Base-by-base conservation (phyloP, 176 grass and related monocot genomes). In the Aegilops sharonensis region DNA sequence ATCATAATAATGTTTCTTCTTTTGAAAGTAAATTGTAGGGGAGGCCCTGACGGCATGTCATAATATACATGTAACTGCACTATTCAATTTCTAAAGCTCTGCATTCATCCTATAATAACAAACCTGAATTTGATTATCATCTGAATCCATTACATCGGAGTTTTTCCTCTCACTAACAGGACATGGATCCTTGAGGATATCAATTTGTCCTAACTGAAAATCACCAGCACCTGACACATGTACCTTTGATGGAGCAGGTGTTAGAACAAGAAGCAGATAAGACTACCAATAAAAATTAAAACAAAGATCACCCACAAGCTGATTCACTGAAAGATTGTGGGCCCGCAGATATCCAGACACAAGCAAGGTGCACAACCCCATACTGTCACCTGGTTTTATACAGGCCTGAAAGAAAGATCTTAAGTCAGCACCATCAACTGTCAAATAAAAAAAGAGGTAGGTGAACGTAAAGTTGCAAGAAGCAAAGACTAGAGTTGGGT, bases 161-260 rank as follows among this genome's bases (percentile, higher is more conserved):
- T 68, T 82, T 91, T 92, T 95, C 85, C 89, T 89, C 85, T 90
- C 94, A 37, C 78, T 90, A 30, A 92, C 27, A 84, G 93, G 84
- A 82, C 54, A 95, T 85, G 84, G 97, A 89, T 98, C 94, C 88
- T 94, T 90, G 32, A 98, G 87, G 57, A 94, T 85, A 89, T 98
- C 97, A 81, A 95, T 91, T 85, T 94, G 91, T 14, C 43, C 39
- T 63, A 95, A 87, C 20, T 95, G 90, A 87, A 98, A 98, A 89
- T 98, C 97, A 84, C 94, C 97, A 75, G 83, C 90, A 43, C 94
- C 94, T 92, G 92, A 91, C 63, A 98, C 88, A 87, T 98, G 94
- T 52, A 98, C 92, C 97, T 98, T 66, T 32, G 78, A 87, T 85
- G 89, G 75, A 52, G 83, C 81, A 61, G 17, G 59, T 83, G 78